A percentile compares a stretch with the other conserved stretches of the same genome.
Conservation (phyloP, 768 basidiomycete species). For the Pisolithus albus region DNA sequence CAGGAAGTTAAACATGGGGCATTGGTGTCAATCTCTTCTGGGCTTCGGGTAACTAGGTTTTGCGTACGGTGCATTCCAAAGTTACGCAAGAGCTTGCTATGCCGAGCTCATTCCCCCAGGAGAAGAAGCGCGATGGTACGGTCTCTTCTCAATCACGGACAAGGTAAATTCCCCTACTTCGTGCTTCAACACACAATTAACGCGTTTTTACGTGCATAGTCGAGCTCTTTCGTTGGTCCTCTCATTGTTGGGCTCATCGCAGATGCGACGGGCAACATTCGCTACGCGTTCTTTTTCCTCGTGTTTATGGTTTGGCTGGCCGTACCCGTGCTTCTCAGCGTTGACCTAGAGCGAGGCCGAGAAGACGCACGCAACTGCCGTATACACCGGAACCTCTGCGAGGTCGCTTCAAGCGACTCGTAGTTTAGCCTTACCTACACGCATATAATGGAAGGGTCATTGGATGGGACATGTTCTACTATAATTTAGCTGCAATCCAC, state of each 20-base stretch:
- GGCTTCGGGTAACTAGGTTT: slow-evolving; percentile 34
- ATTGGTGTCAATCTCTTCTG: too few species aligned
- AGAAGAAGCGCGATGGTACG: slow-evolving; percentile 87
- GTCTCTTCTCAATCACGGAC: slow-evolving; percentile 85
- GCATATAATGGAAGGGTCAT: background rate
- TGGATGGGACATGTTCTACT: background rate
- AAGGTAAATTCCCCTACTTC: slow-evolving; percentile 41
- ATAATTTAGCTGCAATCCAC: background rate
- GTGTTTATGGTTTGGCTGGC: slow-evolving; percentile 75
- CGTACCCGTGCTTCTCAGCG: slow-evolving; percentile 64
- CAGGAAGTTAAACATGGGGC: too few species aligned
- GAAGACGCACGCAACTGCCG: slow-evolving; percentile 39
- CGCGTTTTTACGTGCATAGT: slow-evolving; percentile 37
- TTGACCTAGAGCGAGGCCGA: slow-evolving; percentile 63
- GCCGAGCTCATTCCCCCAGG: slow-evolving; percentile 81
- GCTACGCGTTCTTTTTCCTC: slow-evolving; percentile 87
- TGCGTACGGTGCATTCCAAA: slow-evolving; percentile 87
- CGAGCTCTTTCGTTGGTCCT: slow-evolving; percentile 88
- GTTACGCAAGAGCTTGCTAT: slow-evolving; percentile 82
- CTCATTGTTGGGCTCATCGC: slow-evolving; percentile 83
- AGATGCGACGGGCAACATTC: slow-evolving; percentile 85
- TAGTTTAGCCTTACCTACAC: background rate
- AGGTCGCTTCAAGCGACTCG: background rate
- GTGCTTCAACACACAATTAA: background rate
- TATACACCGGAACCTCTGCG: background rate